Evolutionary conservation across 371 early-diverging fungal genomes (phyloP).

Genomic region (Mortierella sp.): DNA sequence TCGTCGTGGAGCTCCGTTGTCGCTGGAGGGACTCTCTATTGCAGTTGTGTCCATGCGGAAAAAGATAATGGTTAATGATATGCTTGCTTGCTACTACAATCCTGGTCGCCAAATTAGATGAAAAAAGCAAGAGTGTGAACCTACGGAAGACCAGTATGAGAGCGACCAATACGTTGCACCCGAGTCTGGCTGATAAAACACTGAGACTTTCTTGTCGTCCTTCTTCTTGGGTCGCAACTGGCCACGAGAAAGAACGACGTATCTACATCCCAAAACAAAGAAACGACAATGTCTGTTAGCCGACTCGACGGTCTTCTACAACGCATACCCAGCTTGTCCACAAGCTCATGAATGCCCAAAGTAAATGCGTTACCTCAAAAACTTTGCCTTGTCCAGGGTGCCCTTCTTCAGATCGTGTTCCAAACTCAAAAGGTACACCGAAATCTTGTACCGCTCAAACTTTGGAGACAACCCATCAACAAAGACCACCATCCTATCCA

Average conservation of each 20-base stretch:
- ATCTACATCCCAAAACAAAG: conserved; percentile 18
- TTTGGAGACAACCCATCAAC: conserved; percentile 46
- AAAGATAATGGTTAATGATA: background rate
- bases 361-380: conserved; percentile 24
- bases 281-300: background rate
- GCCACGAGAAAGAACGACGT: conserved; percentile 39
- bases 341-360: background rate
- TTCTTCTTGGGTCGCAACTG: conserved; percentile 16
- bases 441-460: conserved; percentile 40
- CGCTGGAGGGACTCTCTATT: conserved; percentile 33
- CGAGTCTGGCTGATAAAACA: background rate
- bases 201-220: background rate
- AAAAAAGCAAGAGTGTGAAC: background rate
- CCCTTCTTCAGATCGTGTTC: conserved; percentile 31
- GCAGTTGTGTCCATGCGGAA: background rate
- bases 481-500: conserved; percentile 36
- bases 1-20: conserved; percentile 16
- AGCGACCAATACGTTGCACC: background rate
- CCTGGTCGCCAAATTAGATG: background rate
- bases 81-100: background rate
- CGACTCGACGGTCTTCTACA: background rate
- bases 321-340: no score
- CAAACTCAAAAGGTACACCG: conserved; percentile 48
- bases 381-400: conserved; percentile 36
- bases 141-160: conserved; percentile 31